Conservation (phyloP, 108 stramenopile species). For the Pelagomonas calceolata region DNA sequence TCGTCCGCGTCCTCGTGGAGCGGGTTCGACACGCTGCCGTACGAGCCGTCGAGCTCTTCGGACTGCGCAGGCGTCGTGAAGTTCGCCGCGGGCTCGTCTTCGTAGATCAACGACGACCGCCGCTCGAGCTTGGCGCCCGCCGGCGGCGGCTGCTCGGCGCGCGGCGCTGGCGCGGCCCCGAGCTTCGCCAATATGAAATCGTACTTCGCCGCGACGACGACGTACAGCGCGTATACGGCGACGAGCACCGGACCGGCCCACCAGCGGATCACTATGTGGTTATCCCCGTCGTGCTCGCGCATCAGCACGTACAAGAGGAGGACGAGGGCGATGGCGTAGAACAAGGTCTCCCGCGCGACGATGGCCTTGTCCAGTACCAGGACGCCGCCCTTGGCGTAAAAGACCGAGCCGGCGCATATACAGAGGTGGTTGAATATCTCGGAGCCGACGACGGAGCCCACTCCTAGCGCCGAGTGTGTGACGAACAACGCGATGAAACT, state of each 20-base stretch:
- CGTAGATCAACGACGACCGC: background rate
- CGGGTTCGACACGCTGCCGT: too few species aligned
- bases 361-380: slow-evolving; percentile 40
- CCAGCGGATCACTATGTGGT: slow-evolving; percentile 50
- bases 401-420: slow-evolving; percentile 62
- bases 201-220: slow-evolving; percentile 53
- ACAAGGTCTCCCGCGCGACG: slow-evolving; percentile 51
- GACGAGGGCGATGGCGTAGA: slow-evolving; percentile 51
- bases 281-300: slow-evolving; percentile 1
- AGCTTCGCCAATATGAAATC: slow-evolving; percentile 14
- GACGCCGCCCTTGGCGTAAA: background rate
- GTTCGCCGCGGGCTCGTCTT: background rate
- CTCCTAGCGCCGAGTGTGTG: slow-evolving; percentile 60
- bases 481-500: slow-evolving; percentile 61
- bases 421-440: slow-evolving; percentile 75
- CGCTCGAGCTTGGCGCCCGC: background rate
- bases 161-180: background rate
- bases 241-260: slow-evolving; percentile 47
- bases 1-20: background rate
- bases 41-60: background rate
- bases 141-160: too few species aligned
- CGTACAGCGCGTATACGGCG: slow-evolving; percentile 54
- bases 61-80: too few species aligned
- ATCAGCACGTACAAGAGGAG: slow-evolving; percentile 28
- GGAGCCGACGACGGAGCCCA: slow-evolving; percentile 51